Evolutionary conservation across 2,329 filamentous ascomycete species (phyloP), one percentile per base, ranked within the genome.

Genomic region (Plenodomus tracheiphilus): DNA sequence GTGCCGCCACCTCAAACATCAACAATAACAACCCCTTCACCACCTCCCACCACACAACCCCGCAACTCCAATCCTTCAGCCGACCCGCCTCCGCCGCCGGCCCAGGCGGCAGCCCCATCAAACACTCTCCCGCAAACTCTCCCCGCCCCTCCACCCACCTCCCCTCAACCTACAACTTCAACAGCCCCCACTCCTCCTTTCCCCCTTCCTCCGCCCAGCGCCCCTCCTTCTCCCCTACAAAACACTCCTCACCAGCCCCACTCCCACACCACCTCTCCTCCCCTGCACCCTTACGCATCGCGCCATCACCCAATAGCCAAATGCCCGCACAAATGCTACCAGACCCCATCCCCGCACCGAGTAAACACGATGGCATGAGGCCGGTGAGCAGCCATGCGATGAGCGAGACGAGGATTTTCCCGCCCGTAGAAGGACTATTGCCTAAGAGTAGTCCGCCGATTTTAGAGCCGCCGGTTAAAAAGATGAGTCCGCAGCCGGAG

Each of bases 391-490:
- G 64, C 32, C 69, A 72, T n/a, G 62, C 61, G 17, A 56, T 70
- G 39, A 61, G 60, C 2, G 66, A 71, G 42, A 68, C 62, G 9
- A 74, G 80, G 0, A 77, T 85, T 19, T 71, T 87, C 2, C 85
- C 84, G 4, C 84, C 84, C 0, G 69, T 79, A 2, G 77, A 82
- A 35, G 75, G 81, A 1, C 65, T 88, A 40, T 80, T 82, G 9
- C 85, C 85, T 0, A 82, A 79, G 36, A 79, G 81, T 2, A 78
- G 77, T 13, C 75, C 80, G 47, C 79, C 81, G 55, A 83, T 84
- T 48, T 65, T 85, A 42, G 83, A 81, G 15, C 84, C 85, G 19
- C 85, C 84, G 2, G 75, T 83, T 56, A 85, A 88, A 73, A 74
- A 77, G 50, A 43, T 41, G 16, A 56, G 53, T 46, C 53, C 53